Evolutionary conservation across 441 rosid genomes (phyloP), one percentile per base, ranked within the genome.

Genomic region (Aleurites moluccanus): DNA sequence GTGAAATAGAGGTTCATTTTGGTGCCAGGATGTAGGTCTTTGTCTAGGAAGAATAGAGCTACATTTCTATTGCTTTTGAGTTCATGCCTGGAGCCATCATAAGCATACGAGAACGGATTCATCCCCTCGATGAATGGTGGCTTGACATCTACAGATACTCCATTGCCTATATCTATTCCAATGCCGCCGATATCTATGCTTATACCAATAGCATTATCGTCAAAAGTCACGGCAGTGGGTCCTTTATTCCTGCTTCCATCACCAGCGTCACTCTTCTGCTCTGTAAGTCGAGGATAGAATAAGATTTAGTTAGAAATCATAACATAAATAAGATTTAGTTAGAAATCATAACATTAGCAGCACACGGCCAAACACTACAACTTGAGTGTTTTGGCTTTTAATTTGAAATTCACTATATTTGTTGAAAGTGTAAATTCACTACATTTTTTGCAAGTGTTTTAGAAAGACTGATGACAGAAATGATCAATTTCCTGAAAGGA

Each of bases 1-100:
- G 75, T 33, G 53, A 73, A 77, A 6, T 72, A 33, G 53, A 73
- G 23, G 62, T 49, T 72, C 64, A 65, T 72, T 27, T 49, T 23
- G 4, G 38, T 49, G 10, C 69, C 47, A 9, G 73, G 52, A 18
- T 59, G 68, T 44, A 77, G 10, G 62, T 77, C 68, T 23, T 77
- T 64, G 1, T 45, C 38, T 25, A 77, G 56, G 55, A 71, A 77
- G 64, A 77, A 57, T 8, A 56, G 61, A 38, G 53, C 38, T 20
- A 2, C 59, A 13, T 33, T 67, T 30, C 28, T 47, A 28, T 45
- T 61, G 66, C 13, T 18, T 10, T 2, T 18, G 14, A 67, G 38
- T 47, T 68, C 73, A 47, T 47, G 23, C 18, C 23, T 62, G 20
- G 73, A 67, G 2, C 68, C 52, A 0, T 56, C 72, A 45, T 74